phyloP scores from a whole-genome alignment of 305 asterid species.

The Fraxinus sp. region DNA sequence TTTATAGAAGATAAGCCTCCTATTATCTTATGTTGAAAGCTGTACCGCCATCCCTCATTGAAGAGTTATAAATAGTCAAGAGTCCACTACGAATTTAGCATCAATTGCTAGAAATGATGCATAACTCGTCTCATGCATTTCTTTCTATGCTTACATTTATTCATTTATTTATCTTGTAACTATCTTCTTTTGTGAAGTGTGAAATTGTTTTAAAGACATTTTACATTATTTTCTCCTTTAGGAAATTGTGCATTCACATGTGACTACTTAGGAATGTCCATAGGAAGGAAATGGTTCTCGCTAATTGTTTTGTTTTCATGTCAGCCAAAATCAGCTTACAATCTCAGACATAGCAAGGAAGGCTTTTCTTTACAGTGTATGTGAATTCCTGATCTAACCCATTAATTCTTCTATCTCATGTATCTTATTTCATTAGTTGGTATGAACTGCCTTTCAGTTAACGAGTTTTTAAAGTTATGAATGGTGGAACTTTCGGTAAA shows the following conservation, averaged over 20 bases:
- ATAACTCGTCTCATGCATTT: background rate
- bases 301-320: slow-evolving; percentile 33
- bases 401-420: background rate
- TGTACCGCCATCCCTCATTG: background rate
- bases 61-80: background rate
- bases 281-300: slow-evolving; percentile 25
- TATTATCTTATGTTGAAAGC: slow-evolving; percentile 1
- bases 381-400: slow-evolving; percentile 28
- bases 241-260: background rate
- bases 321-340: slow-evolving; percentile 92
- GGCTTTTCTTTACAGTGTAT: slow-evolving; percentile 97
- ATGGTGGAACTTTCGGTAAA: background rate
- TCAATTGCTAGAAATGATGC: background rate
- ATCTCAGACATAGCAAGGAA: slow-evolving; percentile 96
- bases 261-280: background rate
- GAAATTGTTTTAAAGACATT: slow-evolving; percentile 1
- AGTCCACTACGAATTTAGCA: background rate
- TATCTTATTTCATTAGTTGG: slow-evolving; percentile 4
- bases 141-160: background rate
- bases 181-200: background rate
- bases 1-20: background rate
- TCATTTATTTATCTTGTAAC: background rate
- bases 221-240: background rate
- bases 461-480: background rate
- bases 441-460: background rate